phyloP scores from a whole-genome alignment of 1,284 basidiomycete species.

The Ceratobasidium sp. region DNA sequence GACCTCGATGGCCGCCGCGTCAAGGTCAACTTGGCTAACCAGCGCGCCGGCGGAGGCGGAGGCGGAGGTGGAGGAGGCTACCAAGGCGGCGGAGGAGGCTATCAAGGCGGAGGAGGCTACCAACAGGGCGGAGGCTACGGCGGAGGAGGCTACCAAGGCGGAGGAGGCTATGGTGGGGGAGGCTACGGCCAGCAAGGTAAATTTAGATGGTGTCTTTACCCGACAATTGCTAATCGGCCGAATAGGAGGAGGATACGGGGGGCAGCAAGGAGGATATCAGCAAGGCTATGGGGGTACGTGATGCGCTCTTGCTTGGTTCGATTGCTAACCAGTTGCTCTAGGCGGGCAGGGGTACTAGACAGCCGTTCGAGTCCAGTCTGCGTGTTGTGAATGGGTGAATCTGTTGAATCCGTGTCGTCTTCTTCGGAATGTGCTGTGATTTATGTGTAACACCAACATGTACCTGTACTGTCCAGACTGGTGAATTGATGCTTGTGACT shows the following conservation, averaged over 20 bases:
- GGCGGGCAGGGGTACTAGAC: conserved; percentile 3
- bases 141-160: conserved; percentile 28
- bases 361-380: conserved; percentile 1
- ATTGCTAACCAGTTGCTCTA: background rate
- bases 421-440: too few species aligned
- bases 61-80: conserved; percentile 54
- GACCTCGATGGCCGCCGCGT: conserved; percentile 94
- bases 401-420: too few species aligned
- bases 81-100: conserved; percentile 49
- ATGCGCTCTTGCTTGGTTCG: background rate
- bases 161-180: conserved; percentile 23
- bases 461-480: conserved; percentile 30
- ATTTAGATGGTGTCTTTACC: too few species aligned
- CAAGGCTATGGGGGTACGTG: background rate
- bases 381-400: conserved; percentile 13
- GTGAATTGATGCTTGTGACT: conserved; percentile 11
- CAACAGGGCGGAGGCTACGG: conserved; percentile 30
- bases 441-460: conserved; percentile 33
- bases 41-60: conserved; percentile 50
- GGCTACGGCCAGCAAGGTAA: conserved; percentile 10
- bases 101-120: conserved; percentile 37
- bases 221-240: too few species aligned
- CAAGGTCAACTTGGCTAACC: conserved; percentile 95
- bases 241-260: background rate
- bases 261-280: conserved; percentile 2